A percentile compares a stretch with the other conserved stretches of the same genome.
These are phyloP conservation scores for Phytophthora tubulina DNA, from an alignment of 352 stramenopile species.

Conservation along the genomic window DNA sequence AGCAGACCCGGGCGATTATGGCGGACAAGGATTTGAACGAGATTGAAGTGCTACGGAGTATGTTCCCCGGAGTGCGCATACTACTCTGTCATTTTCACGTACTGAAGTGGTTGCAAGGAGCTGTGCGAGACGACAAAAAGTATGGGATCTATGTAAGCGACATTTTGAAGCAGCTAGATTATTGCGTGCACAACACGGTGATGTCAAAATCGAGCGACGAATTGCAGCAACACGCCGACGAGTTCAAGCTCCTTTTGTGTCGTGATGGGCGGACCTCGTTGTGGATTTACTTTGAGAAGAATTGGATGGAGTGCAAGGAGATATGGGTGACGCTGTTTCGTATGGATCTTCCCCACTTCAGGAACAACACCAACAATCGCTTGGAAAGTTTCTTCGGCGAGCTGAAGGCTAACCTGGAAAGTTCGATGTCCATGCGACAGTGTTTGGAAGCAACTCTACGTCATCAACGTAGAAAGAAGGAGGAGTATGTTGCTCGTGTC, in stretches of 20 bases:
- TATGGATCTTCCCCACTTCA: not conserved
- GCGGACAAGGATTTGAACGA: no score
- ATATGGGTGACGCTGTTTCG: constrained; percentile 3
- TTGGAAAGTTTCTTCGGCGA: constrained; percentile 17
- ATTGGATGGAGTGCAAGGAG: constrained; percentile 1
- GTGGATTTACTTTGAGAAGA: constrained; percentile 7
- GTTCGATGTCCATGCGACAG: constrained; percentile 11
- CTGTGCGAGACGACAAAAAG: constrained; percentile 7
- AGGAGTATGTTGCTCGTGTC: not conserved
- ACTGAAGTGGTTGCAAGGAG: constrained; percentile 2
- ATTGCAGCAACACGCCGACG: constrained; percentile 2
- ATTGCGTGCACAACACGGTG: constrained; percentile 11
- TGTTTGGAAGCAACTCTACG: not conserved
- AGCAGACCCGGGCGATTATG: no score
- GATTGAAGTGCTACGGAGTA: no score
- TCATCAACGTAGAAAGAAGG: not conserved
- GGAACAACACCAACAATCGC: constrained; percentile 11
- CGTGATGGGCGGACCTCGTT: not conserved
- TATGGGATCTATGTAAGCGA: constrained; percentile 2
- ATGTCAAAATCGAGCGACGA: constrained; percentile 1
- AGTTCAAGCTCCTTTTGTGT: constrained; percentile 1
- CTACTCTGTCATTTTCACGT: constrained; percentile 11
- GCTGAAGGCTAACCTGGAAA: constrained; percentile 6
- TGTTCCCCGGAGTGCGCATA: no score
- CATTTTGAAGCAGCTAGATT: constrained; percentile 15